Evolutionary conservation across 202 grass and related monocot genomes (phyloP).

Genomic region (Elaeis oleifera): DNA sequence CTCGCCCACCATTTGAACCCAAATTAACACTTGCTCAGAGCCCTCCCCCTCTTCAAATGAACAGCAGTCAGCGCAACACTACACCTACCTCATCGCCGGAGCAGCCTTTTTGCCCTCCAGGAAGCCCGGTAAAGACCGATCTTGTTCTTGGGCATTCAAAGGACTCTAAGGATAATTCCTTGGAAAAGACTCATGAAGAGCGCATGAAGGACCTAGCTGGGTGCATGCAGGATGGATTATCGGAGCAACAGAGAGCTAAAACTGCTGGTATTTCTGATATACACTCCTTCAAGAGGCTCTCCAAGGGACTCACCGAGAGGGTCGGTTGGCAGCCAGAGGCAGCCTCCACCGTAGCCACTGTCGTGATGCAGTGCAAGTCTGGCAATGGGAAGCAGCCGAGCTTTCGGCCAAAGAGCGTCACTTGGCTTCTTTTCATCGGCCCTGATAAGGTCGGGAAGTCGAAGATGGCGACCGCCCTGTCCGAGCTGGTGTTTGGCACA

Average conservation of each 20-base stretch:
- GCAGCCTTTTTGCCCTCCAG: background rate
- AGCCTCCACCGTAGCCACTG: slow-evolving; percentile 65
- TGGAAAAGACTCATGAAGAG: slow-evolving; percentile 43
- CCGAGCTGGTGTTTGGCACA: slow-evolving; percentile 49
- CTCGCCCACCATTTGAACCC: too few relatives aligned
- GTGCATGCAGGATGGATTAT: slow-evolving; percentile 23
- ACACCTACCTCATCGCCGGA: too few relatives aligned
- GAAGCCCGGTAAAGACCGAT: slow-evolving; percentile 16
- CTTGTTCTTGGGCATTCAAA: slow-evolving; percentile 7
- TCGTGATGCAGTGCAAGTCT: slow-evolving; percentile 59
- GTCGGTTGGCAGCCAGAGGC: slow-evolving; percentile 89
- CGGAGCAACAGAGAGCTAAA: slow-evolving; percentile 64
- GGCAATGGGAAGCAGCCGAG: slow-evolving; percentile 51
- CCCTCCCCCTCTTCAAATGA: background rate
- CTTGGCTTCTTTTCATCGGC: slow-evolving; percentile 89
- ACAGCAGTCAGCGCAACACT: background rate
- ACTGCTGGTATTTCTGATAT: slow-evolving; percentile 63
- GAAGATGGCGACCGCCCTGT: slow-evolving; percentile 74
- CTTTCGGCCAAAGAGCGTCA: slow-evolving; percentile 50
- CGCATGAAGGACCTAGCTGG: slow-evolving; percentile 15
- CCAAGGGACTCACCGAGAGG: slow-evolving; percentile 73
- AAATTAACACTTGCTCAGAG: too few relatives aligned
- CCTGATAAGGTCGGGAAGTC: slow-evolving; percentile 84
- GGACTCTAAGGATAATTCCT: background rate
- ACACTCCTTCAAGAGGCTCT: slow-evolving; percentile 80